Base-by-base conservation (phyloP, 1,284 basidiomycete genomes). In the Golubevia sp. region DNA sequence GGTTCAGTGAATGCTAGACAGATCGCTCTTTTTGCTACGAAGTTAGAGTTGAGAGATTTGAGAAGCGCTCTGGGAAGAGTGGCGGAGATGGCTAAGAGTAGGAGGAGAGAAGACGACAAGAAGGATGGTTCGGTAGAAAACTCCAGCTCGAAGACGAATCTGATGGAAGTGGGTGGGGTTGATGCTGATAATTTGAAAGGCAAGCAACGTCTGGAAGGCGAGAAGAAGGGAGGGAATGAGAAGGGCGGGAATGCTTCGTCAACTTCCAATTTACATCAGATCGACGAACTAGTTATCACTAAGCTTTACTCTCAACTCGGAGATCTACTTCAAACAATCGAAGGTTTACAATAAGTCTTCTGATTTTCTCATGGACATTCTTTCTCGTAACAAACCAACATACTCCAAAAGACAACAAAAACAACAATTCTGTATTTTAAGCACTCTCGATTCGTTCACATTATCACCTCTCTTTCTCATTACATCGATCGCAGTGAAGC, bases 1-100 rank as follows among this genome's bases (percentile, higher is more conserved):
- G 58, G 62, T 0, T 56, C 63, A 13, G 56, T 34, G 49, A 82
- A 83, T 57, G 74, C 80, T 4, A 73, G 74, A 18, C 73, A 68
- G 55, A 83, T 83, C 27, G 79, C 80, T 6, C 64, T 83, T 18
- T 79, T 76, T 56, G 80, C 80, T n/a, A 76, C 82, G 65, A 77
- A 77, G 62, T 59, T 82, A 20, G 80, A 83, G 56, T 58, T 83
- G 23, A 62, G 67, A 11, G 80, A 83, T 61, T 55, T 83, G 34
- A 62, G 75, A 15, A 63, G 68, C 38, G 80, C 79, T 51, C 56
- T 83, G 26, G 76, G 74, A 1, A 75, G 71, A 57, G 68, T 83
- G 3, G 67, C 68, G 4, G 58, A 63, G 2, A 68, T 74, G 53
- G 73, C 74, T 0, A 62, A 69, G 56, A 64, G 44, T 34, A 64